Percentiles rank a stretch among this genome's conserved stretches.
Conservation (phyloP, 768 basidiomycete genomes). For the Hericium coralloides region DNA sequence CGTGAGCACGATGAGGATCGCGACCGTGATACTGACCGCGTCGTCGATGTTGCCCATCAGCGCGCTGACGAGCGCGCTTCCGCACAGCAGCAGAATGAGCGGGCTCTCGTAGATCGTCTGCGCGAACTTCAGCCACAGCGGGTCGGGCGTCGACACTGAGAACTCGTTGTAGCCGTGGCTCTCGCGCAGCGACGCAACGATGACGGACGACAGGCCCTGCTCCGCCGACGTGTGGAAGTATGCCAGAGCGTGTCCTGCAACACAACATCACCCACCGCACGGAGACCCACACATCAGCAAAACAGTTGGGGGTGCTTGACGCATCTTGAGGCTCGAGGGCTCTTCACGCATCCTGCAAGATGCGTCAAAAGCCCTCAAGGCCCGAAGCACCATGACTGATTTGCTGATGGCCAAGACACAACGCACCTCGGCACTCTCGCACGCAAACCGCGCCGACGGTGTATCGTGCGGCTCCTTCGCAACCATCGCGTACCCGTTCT, state of each 20-base stretch:
- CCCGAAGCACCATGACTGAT: too few relatives aligned
- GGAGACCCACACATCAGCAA: too few relatives aligned
- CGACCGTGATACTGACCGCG: slow-evolving; percentile 86
- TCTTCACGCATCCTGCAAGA: too few relatives aligned
- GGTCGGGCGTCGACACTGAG: slow-evolving; percentile 74
- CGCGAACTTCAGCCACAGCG: slow-evolving; percentile 76
- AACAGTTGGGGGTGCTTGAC: too few relatives aligned
- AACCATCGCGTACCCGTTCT: slow-evolving; percentile 29
- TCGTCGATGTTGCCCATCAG: slow-evolving; percentile 95
- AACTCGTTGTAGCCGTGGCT: slow-evolving; percentile 92
- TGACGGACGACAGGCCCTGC: slow-evolving; percentile 52
- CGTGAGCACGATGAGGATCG: slow-evolving; percentile 89
- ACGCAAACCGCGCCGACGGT: slow-evolving; percentile 4
- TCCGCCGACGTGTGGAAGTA: slow-evolving; percentile 58
- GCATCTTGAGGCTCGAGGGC: too few relatives aligned
- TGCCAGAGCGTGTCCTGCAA: slow-evolving; percentile 62
- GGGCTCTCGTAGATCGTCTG: slow-evolving; percentile 96
- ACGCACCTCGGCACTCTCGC: slow-evolving; percentile 3
- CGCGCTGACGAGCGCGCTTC: slow-evolving; percentile 81
- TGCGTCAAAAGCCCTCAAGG: too few relatives aligned
- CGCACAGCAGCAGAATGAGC: slow-evolving; percentile 82
- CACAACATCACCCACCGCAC: not conserved
- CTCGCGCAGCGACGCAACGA: slow-evolving; percentile 54
- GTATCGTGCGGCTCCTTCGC: slow-evolving; percentile 3
- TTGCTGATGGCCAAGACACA: too few relatives aligned